phyloP scores from a whole-genome alignment of 2,329 filamentous ascomycete species.

The Penicillium sp. region DNA sequence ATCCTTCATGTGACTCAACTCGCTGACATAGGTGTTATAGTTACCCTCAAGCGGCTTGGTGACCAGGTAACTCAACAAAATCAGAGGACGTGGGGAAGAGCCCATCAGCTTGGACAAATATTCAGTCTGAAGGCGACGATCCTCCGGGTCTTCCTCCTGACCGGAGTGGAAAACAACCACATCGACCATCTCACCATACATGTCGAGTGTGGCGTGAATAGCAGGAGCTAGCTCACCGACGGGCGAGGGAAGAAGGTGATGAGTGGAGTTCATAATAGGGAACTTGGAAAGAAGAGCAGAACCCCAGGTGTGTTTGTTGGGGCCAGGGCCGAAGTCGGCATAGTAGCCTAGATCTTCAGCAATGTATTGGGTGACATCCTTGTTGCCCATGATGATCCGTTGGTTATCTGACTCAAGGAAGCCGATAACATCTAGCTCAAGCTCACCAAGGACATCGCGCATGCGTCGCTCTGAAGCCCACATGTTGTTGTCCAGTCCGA shows the following conservation, averaged over 20 bases:
- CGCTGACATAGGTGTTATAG: constrained; percentile 93
- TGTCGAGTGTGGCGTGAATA: constrained; percentile 93
- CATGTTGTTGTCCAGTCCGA: constrained; percentile 97
- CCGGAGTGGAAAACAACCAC: constrained; percentile 99
- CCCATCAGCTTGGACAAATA: constrained; percentile 91
- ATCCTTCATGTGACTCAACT: constrained; percentile 88
- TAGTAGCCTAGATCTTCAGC: constrained; percentile 99
- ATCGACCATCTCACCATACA: constrained; percentile 87
- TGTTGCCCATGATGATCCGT: constrained; percentile 99
- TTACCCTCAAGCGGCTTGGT: constrained; percentile 89
- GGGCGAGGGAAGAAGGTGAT: constrained; percentile 90
- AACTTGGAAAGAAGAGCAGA: constrained; percentile 93
- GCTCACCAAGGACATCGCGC: constrained; percentile 84
- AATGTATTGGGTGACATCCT: constrained; percentile 91
- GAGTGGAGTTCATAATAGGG: constrained; percentile 94
- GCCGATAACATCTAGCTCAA: constrained; percentile 98
- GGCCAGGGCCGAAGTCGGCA: constrained; percentile 93
- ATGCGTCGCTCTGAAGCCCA: constrained; percentile 96
- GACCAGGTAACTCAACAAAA: constrained; percentile 90
- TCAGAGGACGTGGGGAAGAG: constrained; percentile 74
- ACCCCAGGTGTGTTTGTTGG: constrained; percentile 99
- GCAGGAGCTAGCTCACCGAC: constrained; percentile 94
- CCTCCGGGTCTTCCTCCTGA: constrained; percentile 94
- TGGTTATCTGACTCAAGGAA: constrained; percentile 91
- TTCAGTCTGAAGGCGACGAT: constrained; percentile 81